These are phyloP conservation scores for Ogataea pilisensis DNA, from an alignment of 805 yeast species.

Conservation along the genomic window DNA sequence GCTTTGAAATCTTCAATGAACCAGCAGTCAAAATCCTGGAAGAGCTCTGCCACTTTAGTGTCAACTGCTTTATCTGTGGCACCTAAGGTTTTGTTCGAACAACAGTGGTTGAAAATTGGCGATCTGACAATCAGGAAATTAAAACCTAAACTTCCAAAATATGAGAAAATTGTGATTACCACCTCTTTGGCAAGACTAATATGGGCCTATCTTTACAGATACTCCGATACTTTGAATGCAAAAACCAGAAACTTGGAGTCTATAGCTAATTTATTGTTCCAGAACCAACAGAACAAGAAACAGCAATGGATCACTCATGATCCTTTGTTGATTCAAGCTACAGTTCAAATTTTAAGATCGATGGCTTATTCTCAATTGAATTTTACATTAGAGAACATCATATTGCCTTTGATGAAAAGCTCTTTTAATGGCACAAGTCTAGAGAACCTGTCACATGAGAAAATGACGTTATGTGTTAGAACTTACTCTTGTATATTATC, in stretches of 20 bases:
- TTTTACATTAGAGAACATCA: constrained; percentile 71
- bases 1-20: constrained; percentile 41
- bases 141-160: constrained; percentile 53
- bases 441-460: constrained; percentile 68
- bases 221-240: constrained; percentile 84
- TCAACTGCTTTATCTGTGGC: constrained; percentile 78
- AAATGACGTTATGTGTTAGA: constrained; percentile 61
- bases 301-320: constrained; percentile 77
- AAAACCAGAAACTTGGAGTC: constrained; percentile 74
- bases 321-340: constrained; percentile 52
- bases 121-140: constrained; percentile 59
- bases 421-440: constrained; percentile 54
- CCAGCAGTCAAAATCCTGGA: constrained; percentile 53
- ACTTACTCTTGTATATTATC: constrained; percentile 69
- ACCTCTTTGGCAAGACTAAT: constrained; percentile 67
- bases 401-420: constrained; percentile 62
- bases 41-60: constrained; percentile 58
- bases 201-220: constrained; percentile 87
- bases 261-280: constrained; percentile 54
- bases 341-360: constrained; percentile 70
- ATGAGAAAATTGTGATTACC: constrained; percentile 52
- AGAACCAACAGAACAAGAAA: constrained; percentile 45
- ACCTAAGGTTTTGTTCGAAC: constrained; percentile 68
- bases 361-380: constrained; percentile 77
- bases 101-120: constrained; percentile 65